Conservation (phyloP, 106 monocot genomes). For the Apostasia ramifera region DNA sequence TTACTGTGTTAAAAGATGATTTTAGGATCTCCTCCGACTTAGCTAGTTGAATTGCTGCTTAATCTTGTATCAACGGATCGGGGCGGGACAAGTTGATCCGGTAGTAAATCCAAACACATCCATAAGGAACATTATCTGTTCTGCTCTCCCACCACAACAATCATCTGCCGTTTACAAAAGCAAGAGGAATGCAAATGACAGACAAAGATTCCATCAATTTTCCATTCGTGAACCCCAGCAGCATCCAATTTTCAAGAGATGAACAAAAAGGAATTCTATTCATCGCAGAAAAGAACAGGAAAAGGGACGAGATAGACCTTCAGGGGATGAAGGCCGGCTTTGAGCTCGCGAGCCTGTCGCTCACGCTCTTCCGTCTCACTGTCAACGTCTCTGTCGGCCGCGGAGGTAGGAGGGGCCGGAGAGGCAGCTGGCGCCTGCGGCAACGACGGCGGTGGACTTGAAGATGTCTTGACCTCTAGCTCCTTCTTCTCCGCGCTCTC, state of each 20-base stretch:
- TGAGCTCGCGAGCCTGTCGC: conserved; percentile 66
- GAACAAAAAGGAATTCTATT: not conserved
- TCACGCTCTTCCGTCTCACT: conserved; percentile 47
- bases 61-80: too few species aligned
- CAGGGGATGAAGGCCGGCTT: conserved; percentile 80
- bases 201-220: too few species aligned
- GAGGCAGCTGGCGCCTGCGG: not conserved
- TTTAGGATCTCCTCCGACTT: too few species aligned
- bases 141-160: too few species aligned
- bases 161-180: too few species aligned
- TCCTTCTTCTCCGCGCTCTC: conserved; percentile 27
- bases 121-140: too few species aligned
- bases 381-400: conserved; percentile 17
- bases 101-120: too few species aligned
- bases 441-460: not conserved
- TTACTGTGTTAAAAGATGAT: too few species aligned
- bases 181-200: too few species aligned
- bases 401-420: conserved; percentile 4
- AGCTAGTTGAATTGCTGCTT: too few species aligned
- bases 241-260: not conserved
- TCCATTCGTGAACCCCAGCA: conserved; percentile 1
- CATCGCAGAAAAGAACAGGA: not conserved
- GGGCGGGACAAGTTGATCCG: too few species aligned
- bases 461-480: conserved; percentile 5
- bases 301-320: conserved; percentile 37